phyloP scores from a whole-genome alignment of 441 rosid genomes.

The Croton setiger region DNA sequence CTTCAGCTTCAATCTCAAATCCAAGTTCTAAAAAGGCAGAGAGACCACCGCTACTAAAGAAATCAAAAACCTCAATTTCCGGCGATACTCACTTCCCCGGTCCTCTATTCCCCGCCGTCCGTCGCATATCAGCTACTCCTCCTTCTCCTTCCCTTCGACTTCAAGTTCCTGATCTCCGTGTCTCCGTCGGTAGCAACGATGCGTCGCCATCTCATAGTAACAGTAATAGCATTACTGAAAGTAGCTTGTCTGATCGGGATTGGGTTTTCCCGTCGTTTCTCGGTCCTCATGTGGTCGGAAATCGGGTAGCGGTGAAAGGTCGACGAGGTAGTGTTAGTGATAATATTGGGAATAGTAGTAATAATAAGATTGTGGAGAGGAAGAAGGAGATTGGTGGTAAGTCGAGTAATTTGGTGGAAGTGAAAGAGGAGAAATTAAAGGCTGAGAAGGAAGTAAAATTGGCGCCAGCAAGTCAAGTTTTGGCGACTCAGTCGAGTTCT shows the following conservation, averaged over 20 bases:
- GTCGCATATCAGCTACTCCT: slow-evolving; percentile 32
- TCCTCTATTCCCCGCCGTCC: slow-evolving; percentile 58
- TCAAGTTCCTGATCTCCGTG: slow-evolving; percentile 34
- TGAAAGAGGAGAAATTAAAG: slow-evolving; percentile 16
- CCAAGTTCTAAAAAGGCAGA: too few species aligned
- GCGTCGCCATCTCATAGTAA: slow-evolving; percentile 5
- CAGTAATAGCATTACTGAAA: background rate
- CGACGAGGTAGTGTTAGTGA: slow-evolving; percentile 8
- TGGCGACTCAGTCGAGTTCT: slow-evolving; percentile 24
- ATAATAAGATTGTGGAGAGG: slow-evolving; percentile 9
- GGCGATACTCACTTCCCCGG: slow-evolving; percentile 18
- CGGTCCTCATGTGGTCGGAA: slow-evolving; percentile 47
- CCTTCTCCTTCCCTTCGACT: slow-evolving; percentile 14
- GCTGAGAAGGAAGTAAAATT: slow-evolving; percentile 25
- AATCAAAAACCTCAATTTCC: slow-evolving; percentile 42
- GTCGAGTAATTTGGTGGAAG: background rate
- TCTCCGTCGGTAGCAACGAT: slow-evolving; percentile 26
- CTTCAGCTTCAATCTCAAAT: too few species aligned
- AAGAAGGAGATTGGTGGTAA: slow-evolving; percentile 19
- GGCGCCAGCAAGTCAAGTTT: slow-evolving; percentile 29
- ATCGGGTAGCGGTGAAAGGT: slow-evolving; percentile 34
- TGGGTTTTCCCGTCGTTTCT: slow-evolving; percentile 68
- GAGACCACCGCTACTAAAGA: slow-evolving; percentile 53
- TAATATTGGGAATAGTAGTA: background rate
- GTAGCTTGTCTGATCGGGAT: slow-evolving; percentile 42